phyloP scores from a whole-genome alignment of 2,329 filamentous ascomycete genomes.

The Colletotrichum truncatum region DNA sequence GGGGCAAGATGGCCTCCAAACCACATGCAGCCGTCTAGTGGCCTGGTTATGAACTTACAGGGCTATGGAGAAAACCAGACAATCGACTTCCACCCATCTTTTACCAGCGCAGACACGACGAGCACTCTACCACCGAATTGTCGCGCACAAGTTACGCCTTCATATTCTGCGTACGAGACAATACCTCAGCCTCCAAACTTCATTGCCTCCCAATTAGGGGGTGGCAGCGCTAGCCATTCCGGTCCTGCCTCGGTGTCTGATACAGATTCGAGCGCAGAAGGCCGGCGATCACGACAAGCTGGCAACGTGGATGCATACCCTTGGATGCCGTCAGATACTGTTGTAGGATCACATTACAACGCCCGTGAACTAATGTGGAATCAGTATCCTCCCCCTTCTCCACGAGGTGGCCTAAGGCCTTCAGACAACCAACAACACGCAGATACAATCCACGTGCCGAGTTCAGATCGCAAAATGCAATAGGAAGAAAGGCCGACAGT shows the following conservation, averaged over 20 bases:
- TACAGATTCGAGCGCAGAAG: constrained; percentile 1
- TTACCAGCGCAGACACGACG: background rate
- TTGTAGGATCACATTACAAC: background rate
- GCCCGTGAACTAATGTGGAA: background rate
- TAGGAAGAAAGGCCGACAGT: background rate
- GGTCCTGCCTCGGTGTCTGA: background rate
- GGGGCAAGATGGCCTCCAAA: background rate
- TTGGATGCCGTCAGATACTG: background rate
- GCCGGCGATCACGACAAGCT: background rate
- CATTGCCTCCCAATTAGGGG: background rate
- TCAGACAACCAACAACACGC: background rate
- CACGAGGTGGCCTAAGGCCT: background rate
- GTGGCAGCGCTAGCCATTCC: background rate
- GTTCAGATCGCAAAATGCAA: background rate
- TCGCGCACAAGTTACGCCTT: background rate
- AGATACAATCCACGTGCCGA: background rate
- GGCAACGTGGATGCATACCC: background rate
- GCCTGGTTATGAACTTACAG: background rate
- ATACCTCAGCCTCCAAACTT: background rate
- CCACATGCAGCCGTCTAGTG: background rate
- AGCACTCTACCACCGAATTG: background rate
- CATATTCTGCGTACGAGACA: constrained; percentile 6
- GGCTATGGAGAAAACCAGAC: constrained; percentile 2
- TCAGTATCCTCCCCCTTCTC: background rate
- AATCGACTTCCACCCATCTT: constrained; percentile 6